These are phyloP conservation scores for Clavariopsis aquatica DNA, from an alignment of 495 filamentous ascomycete genomes.

Conservation along the genomic window DNA sequence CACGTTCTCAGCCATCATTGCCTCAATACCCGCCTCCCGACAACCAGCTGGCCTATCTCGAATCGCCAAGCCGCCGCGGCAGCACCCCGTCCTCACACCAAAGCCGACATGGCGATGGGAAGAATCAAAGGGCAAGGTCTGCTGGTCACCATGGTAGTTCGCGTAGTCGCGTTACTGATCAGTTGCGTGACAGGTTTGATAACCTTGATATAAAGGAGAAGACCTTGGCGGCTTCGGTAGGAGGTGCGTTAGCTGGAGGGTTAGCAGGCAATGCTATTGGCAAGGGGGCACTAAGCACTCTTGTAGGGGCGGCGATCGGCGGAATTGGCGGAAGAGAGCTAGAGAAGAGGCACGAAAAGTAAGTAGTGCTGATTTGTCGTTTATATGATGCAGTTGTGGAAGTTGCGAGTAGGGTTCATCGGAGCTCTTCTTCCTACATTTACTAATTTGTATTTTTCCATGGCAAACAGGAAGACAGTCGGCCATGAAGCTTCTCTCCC, in stretches of 20 bases:
- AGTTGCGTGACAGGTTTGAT: conserved; percentile 35
- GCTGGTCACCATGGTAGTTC: conserved; percentile 25
- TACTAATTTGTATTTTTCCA: conserved; percentile 19
- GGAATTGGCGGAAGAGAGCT: conserved; percentile 27
- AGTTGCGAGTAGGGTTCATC: not conserved
- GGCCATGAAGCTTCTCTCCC: conserved; percentile 2
- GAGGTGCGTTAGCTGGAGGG: conserved; percentile 38
- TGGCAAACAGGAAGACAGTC: conserved; percentile 19
- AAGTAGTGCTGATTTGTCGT: conserved; percentile 21
- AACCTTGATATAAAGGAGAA: conserved; percentile 29
- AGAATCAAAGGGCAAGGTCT: conserved; percentile 36
- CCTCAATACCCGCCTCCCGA: conserved; percentile 15
- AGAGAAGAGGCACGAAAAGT: conserved; percentile 37
- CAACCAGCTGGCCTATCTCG: conserved; percentile 6
- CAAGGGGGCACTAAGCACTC: conserved; percentile 36
- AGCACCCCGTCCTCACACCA: conserved; percentile 26
- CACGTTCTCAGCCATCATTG: conserved; percentile 34
- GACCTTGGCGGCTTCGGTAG: conserved; percentile 32
- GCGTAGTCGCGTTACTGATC: conserved; percentile 37
- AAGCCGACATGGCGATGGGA: conserved; percentile 25
- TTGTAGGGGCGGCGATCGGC: conserved; percentile 35
- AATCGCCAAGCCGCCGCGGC: conserved; percentile 17
- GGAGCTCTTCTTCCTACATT: not conserved
- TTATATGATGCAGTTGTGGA: not conserved
- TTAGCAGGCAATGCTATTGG: conserved; percentile 27